Conservation (phyloP, 2,329 filamentous ascomycete genomes). For the Exophiala lecanii-corni region DNA sequence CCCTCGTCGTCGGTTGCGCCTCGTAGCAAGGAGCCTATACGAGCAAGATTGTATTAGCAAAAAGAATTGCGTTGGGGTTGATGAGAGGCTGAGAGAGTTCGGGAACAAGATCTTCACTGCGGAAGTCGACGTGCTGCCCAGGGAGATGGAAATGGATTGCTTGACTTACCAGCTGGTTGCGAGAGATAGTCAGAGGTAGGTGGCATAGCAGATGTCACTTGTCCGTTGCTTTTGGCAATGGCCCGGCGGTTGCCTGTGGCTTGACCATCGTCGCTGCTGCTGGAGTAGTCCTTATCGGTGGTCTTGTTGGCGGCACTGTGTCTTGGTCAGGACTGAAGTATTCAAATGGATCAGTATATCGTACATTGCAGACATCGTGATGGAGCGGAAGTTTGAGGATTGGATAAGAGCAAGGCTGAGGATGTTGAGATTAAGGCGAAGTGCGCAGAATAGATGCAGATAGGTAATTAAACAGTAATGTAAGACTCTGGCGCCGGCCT, state of each 20-base stretch:
- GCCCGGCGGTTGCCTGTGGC: conserved; percentile 32
- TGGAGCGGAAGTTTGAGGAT: no score
- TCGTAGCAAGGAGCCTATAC: conserved; percentile 50
- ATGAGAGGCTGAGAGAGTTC: no score
- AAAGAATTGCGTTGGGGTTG: not conserved
- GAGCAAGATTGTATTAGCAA: not conserved
- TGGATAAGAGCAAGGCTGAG: no score
- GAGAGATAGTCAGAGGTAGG: conserved; percentile 38
- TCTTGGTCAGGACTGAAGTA: not conserved
- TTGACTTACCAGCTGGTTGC: conserved; percentile 33
- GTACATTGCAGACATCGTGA: conserved; percentile 29
- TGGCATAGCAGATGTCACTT: conserved; percentile 25
- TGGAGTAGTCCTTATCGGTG: conserved; percentile 33
- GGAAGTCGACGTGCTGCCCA: no score
- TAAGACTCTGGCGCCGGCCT: no score
- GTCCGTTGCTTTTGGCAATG: conserved; percentile 1
- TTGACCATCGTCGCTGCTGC: conserved; percentile 39
- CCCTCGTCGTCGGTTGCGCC: conserved; percentile 47
- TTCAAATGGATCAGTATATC: no score
- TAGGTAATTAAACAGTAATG: no score
- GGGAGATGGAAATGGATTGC: no score
- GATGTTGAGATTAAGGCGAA: no score
- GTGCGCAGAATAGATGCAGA: no score
- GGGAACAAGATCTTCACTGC: no score
- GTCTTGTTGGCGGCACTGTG: conserved; percentile 14